phyloP scores from a whole-genome alignment of 768 basidiomycete species.

The Trametes villosa region DNA sequence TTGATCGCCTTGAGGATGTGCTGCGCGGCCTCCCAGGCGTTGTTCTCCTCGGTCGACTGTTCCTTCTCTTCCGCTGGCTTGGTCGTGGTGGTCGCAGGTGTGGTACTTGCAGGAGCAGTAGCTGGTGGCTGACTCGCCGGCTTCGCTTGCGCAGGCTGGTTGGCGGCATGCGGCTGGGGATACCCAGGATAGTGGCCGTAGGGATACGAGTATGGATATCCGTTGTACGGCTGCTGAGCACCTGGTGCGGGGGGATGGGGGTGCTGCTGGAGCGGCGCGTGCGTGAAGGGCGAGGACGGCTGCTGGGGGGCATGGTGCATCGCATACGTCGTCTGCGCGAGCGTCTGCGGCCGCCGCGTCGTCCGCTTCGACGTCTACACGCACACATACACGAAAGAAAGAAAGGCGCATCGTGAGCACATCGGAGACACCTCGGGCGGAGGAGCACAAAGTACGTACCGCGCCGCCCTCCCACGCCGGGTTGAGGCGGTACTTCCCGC shows the following conservation, averaged over 20 bases:
- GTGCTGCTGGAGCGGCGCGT: constrained; percentile 48
- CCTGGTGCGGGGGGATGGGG: constrained; percentile 25
- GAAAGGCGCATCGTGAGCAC: not conserved
- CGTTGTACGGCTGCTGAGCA: constrained; percentile 14
- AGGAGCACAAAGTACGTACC: constrained; percentile 48
- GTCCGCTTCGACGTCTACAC: constrained; percentile 75
- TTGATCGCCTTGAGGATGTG: constrained; percentile 80
- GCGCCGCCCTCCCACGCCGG: constrained; percentile 80
- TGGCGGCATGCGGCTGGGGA: not conserved
- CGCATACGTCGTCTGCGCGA: constrained; percentile 34
- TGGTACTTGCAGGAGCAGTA: not conserved
- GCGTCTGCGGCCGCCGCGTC: constrained; percentile 78
- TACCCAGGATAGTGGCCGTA: constrained; percentile 19
- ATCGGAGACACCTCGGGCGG: constrained; percentile 1
- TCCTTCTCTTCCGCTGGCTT: constrained; percentile 18
- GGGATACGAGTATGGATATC: constrained; percentile 17
- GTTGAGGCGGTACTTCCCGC: constrained; percentile 77
- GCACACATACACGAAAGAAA: constrained; percentile 5
- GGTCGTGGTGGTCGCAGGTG: not conserved
- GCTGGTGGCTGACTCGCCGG: constrained; percentile 3
- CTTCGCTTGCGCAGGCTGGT: constrained; percentile 8
- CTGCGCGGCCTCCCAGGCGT: constrained; percentile 79
- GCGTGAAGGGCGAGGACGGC: constrained; percentile 61
- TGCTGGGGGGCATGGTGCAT: constrained; percentile 27
- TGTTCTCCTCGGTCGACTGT: constrained; percentile 42